phyloP scores from a whole-genome alignment of 257 asterid genomes.

The Henckelia pumila region DNA sequence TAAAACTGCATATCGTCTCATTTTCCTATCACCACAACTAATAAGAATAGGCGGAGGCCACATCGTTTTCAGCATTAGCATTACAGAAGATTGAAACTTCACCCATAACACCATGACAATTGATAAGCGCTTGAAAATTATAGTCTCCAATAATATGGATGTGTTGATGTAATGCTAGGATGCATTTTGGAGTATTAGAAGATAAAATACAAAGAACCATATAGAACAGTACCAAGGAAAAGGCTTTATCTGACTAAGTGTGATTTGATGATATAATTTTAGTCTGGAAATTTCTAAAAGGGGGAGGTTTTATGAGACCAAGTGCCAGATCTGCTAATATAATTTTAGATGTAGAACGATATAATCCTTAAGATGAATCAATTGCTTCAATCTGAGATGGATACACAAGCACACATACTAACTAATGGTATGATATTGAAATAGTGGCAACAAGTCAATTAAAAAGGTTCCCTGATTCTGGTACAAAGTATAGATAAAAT shows the following conservation, averaged over 20 bases:
- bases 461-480: not conserved
- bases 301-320: not conserved
- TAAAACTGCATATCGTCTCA: not conserved
- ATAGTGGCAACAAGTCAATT: not conserved
- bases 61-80: not conserved
- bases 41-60: not conserved
- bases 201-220: not conserved
- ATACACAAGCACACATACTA: not conserved
- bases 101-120: not conserved
- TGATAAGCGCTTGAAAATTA: not conserved
- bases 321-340: not conserved
- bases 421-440: not conserved
- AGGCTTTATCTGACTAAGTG: not conserved
- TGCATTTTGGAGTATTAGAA: not conserved
- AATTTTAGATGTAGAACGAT: not conserved
- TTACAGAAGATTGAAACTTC: not conserved
- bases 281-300: not conserved
- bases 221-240: not conserved
- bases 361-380: not conserved
- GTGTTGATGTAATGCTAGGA: not conserved
- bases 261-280: not conserved
- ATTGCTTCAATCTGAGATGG: not conserved
- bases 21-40: not conserved
- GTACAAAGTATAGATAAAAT: not conserved
- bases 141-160: not conserved